Base-by-base conservation (phyloP, 495 filamentous ascomycete species). In the Aspergillus biplanus region DNA sequence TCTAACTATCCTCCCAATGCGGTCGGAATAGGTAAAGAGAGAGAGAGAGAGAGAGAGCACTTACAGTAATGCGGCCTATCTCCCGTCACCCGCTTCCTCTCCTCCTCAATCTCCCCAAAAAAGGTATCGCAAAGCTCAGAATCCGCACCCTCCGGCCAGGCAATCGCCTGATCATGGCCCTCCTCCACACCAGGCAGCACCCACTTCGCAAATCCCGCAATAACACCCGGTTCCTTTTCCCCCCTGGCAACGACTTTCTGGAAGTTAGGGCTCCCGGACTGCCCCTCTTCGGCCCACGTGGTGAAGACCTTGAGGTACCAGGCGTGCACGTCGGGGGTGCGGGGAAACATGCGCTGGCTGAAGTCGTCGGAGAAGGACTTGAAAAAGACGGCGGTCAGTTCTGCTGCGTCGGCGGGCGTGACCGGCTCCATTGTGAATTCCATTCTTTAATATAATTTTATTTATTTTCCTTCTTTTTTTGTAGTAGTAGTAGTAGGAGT, bases 201-300 rank as follows among this genome's bases (percentile, higher is more conserved):
- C 64, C 64, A 66, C 15, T 49, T 35, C 2, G 64, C 64, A 21
- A 62, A 66, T 16, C 46, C 64, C 0, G 55, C 64, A 42, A 66
- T 62, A 0, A 59, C 55, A 5, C 52, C 50, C 11, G 18, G 5
- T 33, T 50, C 13, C 11, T 15, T 34, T n/a, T 48, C 18, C 16
- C 39, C n/a, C 37, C 5, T 50, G 4, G 18, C 55, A 8, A 62
- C 59, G 6, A 62, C 46, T 13, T 62, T 66, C 12, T 59, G 18
- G 6, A 66, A 16, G 18, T 15, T 35, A 1, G 47, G 50, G 6
- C 3, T 33, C 5, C 12, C 21, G 0, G 56, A 55, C 16, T 42
- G 49, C 3, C 59, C 37, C 7, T 58, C 34, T 15, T 59, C 56
- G 13, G 52, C 39, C 5, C 42, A 18, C 4, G 8, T 33, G 5